Percentiles rank a stretch among this genome's conserved stretches.
Conservation (phyloP, 139 green algal genomes). For the Coccomyxa sp. region DNA sequence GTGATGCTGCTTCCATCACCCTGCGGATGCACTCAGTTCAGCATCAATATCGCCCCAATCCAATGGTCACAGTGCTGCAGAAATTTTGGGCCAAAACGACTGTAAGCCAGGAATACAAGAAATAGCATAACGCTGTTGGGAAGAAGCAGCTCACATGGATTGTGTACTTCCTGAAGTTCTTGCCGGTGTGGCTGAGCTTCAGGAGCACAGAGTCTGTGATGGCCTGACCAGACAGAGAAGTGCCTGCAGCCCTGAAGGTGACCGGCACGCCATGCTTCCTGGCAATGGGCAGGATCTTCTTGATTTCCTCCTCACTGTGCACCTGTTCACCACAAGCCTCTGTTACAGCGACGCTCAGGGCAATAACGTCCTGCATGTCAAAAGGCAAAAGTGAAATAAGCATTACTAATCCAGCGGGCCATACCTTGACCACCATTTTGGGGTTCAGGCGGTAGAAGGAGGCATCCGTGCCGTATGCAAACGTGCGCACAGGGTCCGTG, state of each 20-base stretch:
- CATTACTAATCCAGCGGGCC: not conserved
- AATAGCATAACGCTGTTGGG: not conserved
- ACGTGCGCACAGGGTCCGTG: conserved; percentile 87
- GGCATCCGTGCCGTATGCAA: conserved; percentile 94
- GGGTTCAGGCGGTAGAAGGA: conserved; percentile 79
- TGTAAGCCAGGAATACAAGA: not conserved
- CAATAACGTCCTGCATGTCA: not conserved
- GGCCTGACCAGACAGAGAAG: conserved; percentile 85
- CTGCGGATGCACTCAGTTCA: conserved; percentile 27
- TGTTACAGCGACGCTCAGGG: not conserved
- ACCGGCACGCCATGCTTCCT: conserved; percentile 81
- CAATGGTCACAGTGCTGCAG: not conserved
- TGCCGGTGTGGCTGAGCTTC: conserved; percentile 93
- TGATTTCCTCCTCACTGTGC: conserved; percentile 84
- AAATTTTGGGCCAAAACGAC: not conserved
- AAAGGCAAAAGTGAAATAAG: not conserved
- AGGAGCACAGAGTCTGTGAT: conserved; percentile 93
- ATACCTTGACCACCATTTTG: conserved; percentile 28
- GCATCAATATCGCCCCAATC: not conserved
- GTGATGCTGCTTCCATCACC: conserved; percentile 89
- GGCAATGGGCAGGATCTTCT: conserved; percentile 82
- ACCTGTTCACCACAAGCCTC: conserved; percentile 41
- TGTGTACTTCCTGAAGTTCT: conserved; percentile 91
- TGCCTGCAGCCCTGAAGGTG: conserved; percentile 92
- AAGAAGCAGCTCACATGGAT: conserved; percentile 63